Conservation (phyloP, 2,329 filamentous ascomycete genomes). For the Aurifilum marmelostoma region DNA sequence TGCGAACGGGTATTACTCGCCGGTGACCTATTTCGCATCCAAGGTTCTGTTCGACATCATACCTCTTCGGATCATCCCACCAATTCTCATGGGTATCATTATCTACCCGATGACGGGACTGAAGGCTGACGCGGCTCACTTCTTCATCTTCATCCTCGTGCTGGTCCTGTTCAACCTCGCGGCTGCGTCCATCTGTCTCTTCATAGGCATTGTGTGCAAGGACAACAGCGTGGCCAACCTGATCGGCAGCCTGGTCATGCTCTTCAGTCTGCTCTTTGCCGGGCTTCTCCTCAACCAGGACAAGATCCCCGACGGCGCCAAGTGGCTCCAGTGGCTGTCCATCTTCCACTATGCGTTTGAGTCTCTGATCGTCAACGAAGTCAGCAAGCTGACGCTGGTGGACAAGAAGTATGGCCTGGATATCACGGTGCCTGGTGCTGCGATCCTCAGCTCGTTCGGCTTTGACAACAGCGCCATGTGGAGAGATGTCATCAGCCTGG, state of each 20-base stretch:
- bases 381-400: slow-evolving; percentile 82
- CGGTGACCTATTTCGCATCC: slow-evolving; percentile 89
- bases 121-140: slow-evolving; percentile 78
- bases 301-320: slow-evolving; percentile 80
- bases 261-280: slow-evolving; percentile 94
- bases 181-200: slow-evolving; percentile 89
- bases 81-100: slow-evolving; percentile 92
- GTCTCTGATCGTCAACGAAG: slow-evolving; percentile 95
- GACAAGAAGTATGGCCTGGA: slow-evolving; percentile 96
- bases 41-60: slow-evolving; percentile 99
- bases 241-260: slow-evolving; percentile 93
- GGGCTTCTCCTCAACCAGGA: slow-evolving; percentile 94
- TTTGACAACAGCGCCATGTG: slow-evolving; percentile 88
- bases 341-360: slow-evolving; percentile 99
- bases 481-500: slow-evolving; percentile 80
- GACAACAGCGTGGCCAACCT: slow-evolving; percentile 90
- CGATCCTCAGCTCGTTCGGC: slow-evolving; percentile 92
- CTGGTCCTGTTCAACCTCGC: slow-evolving; percentile 95
- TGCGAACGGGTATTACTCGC: slow-evolving; percentile 95
- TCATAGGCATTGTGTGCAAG: slow-evolving; percentile 94
- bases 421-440: slow-evolving; percentile 92
- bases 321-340: slow-evolving; percentile 91
- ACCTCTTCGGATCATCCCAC: slow-evolving; percentile 89
- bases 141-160: slow-evolving; percentile 89
- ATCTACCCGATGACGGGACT: slow-evolving; percentile 98